A percentile compares a stretch with the other conserved stretches of the same genome.
These are phyloP conservation scores for Alternaria metachromatica DNA, from an alignment of 2,329 filamentous ascomycete species.

Conservation along the genomic window DNA sequence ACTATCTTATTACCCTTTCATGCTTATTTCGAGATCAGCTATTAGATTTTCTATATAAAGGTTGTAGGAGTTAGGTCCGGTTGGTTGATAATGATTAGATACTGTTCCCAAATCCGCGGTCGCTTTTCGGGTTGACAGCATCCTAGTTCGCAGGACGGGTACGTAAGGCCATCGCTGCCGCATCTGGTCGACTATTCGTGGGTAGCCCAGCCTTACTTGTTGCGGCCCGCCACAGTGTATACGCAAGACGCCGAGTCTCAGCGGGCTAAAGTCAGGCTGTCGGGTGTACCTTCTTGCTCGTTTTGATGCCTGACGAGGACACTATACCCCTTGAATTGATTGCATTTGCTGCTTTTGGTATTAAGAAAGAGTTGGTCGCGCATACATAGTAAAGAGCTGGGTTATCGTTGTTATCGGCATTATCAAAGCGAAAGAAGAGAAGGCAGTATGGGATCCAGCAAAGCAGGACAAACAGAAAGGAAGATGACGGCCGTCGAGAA, in stretches of 20 bases:
- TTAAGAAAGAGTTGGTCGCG: not conserved
- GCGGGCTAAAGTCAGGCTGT: constrained; percentile 1
- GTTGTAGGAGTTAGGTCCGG: constrained; percentile 6
- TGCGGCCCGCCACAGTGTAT: not conserved
- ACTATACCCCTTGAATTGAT: not conserved
- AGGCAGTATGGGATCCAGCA: constrained; percentile 15
- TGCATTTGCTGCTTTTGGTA: not conserved
- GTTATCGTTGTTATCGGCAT: not conserved
- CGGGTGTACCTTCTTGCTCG: not conserved
- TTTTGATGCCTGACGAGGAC: not conserved
- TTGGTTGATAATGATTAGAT: constrained; percentile 3
- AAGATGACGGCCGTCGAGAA: constrained; percentile 38
- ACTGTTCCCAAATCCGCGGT: not conserved
- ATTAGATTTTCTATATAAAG: not conserved
- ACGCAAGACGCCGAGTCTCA: constrained; percentile 13
- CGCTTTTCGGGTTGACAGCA: not conserved
- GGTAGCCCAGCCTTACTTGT: not conserved
- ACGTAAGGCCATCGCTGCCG: not conserved
- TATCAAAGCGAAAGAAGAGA: not conserved
- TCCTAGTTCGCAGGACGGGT: not conserved
- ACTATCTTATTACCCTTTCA: not conserved
- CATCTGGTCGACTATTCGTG: not conserved
- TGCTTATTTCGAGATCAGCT: not conserved
- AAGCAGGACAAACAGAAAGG: constrained; percentile 9
- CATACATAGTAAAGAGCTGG: not conserved